Evolutionary conservation across 2,329 filamentous ascomycete genomes (phyloP).

Genomic region (Mycogone perniciosa): DNA sequence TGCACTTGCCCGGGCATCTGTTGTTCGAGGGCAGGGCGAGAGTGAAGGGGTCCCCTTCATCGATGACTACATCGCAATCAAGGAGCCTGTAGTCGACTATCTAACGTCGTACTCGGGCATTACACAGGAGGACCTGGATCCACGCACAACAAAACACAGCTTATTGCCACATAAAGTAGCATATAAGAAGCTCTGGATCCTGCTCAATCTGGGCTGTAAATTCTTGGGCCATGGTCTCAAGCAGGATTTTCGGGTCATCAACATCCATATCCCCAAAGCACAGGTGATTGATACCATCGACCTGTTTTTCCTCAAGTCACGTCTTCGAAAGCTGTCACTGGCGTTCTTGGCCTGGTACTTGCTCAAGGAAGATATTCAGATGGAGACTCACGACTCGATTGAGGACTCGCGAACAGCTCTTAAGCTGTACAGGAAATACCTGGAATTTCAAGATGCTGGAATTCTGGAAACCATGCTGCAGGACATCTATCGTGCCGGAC

Average conservation of each 20-base stretch:
- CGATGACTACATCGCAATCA: slow-evolving; percentile 92
- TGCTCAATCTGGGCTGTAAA: slow-evolving; percentile 87
- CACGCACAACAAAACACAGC: slow-evolving; percentile 69
- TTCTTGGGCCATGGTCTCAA: slow-evolving; percentile 92
- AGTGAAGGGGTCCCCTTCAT: slow-evolving; percentile 83
- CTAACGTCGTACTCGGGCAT: slow-evolving; percentile 93
- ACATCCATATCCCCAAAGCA: slow-evolving; percentile 84
- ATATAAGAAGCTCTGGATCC: slow-evolving; percentile 97
- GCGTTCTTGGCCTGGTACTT: slow-evolving; percentile 89
- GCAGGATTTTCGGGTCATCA: slow-evolving; percentile 96
- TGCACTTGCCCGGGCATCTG: slow-evolving; percentile 86
- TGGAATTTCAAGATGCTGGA: slow-evolving; percentile 82
- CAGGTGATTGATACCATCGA: slow-evolving; percentile 95
- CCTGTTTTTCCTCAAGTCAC: slow-evolving; percentile 75
- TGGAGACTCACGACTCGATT: slow-evolving; percentile 87
- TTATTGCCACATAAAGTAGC: slow-evolving; percentile 82
- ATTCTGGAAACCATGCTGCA: slow-evolving; percentile 77
- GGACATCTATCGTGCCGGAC: slow-evolving; percentile 64
- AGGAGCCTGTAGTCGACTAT: slow-evolving; percentile 90
- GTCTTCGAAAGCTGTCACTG: slow-evolving; percentile 80
- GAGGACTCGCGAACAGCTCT: slow-evolving; percentile 91
- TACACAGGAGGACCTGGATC: slow-evolving; percentile 75
- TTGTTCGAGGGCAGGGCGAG: slow-evolving; percentile 72
- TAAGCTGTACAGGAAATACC: slow-evolving; percentile 80
- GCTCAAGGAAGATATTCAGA: slow-evolving; percentile 88